A percentile compares a stretch with the other conserved stretches of the same genome.
phyloP scores from a whole-genome alignment of 805 yeast genomes.

The Deakozyma indianensis region DNA sequence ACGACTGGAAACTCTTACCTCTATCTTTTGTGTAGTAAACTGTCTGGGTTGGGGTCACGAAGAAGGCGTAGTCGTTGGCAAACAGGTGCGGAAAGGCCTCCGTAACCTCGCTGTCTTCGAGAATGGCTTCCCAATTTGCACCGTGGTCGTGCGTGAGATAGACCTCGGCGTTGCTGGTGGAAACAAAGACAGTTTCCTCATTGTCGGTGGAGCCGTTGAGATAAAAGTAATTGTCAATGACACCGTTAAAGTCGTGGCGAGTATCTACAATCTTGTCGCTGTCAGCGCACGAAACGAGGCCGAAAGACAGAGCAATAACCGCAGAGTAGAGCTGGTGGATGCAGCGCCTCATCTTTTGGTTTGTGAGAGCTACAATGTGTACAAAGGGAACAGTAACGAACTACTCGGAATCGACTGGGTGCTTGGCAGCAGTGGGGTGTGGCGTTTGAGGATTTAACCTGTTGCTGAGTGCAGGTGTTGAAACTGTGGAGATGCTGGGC shows the following conservation, averaged over 20 bases:
- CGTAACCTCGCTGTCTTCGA: slow-evolving; percentile 28
- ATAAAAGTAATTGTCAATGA: slow-evolving; percentile 42
- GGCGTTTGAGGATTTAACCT: too few relatives aligned
- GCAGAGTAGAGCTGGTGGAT: too few relatives aligned
- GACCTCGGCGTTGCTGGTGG: slow-evolving; percentile 36
- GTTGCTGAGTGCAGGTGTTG: too few relatives aligned
- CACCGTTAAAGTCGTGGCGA: slow-evolving; percentile 35
- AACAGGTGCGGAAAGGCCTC: slow-evolving; percentile 51
- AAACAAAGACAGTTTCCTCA: slow-evolving; percentile 53
- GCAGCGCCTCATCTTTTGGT: too few relatives aligned
- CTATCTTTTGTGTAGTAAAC: slow-evolving; percentile 55
- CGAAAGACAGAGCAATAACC: too few relatives aligned
- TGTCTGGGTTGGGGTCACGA: slow-evolving; percentile 33
- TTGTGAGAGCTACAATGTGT: too few relatives aligned
- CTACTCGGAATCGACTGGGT: too few relatives aligned
- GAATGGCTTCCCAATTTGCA: slow-evolving; percentile 28
- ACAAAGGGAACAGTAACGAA: too few relatives aligned
- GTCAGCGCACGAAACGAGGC: too few relatives aligned
- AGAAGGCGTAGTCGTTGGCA: slow-evolving; percentile 39
- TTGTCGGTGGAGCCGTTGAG: slow-evolving; percentile 35
- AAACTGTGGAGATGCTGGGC: too few relatives aligned
- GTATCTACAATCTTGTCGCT: slow-evolving; percentile 24
- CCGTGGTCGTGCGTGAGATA: slow-evolving; percentile 68
- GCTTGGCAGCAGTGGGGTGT: too few relatives aligned
- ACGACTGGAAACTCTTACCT: slow-evolving; percentile 38